Base-by-base conservation (phyloP, 352 stramenopile species). In the Peronospora belbahrii region DNA sequence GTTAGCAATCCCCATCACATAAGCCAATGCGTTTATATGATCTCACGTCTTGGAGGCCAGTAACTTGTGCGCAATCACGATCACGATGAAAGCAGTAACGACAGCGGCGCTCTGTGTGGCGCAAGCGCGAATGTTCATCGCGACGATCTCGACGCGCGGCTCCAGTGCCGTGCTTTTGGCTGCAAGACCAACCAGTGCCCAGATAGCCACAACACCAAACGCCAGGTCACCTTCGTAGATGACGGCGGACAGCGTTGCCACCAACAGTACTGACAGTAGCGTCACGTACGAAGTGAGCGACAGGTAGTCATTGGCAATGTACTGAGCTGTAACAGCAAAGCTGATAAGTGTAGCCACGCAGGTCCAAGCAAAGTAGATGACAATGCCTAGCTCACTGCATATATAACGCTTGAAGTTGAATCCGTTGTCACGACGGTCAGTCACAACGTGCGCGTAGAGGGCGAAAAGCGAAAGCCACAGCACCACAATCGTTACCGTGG, bases 351-450 rank as follows among this genome's bases (percentile, higher is more conserved):
- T n/a, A n/a, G n/a, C n/a, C n/a, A n/a, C n/a, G 31, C 65, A 81
- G 7, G 70, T 83, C 78, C 78, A 90, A 14, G 71, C 72, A 37
- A 88, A 90, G 47, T 90, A 90, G 24, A 83, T 28, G 14, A 61
- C 71, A 17, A 90, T 25, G 6, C 68, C 70, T 35, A 90, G 58
- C 53, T 87, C 75, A 24, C 67, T 83, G 31, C 71, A 42, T 18
- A 84, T 8, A 53, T 65, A 86, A 19, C 70, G 74, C 27, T 60
- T 59, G 27, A 76, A 51, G 22, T 66, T 62, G 33, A 81, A 78
- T 25, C 59, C n/a, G 7, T 60, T 49, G 15, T 73, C 56, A 28
- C 61, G 63, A 8, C 74, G 69, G 18, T 67, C 59, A 17, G 42
- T 25, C 15, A 83, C n/a, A n/a, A 90, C 70, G 41, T 78, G 54